phyloP scores from a whole-genome alignment of 2,329 filamentous ascomycete genomes.

The Stenocarpella maydis region DNA sequence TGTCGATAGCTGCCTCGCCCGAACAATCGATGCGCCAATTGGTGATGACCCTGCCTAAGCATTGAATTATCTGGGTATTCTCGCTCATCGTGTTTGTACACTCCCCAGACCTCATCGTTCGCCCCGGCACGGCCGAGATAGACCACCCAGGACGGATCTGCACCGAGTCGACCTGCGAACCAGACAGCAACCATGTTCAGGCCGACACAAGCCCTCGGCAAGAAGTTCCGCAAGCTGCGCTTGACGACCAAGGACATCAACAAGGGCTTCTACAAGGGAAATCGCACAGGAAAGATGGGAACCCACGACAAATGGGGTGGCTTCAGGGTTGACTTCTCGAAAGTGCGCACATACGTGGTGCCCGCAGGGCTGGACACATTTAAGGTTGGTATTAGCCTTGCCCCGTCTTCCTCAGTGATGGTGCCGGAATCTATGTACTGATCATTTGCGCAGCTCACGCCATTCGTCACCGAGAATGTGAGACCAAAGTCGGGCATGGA shows the following conservation, averaged over 20 bases:
- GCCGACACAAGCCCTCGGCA: constrained; percentile 72
- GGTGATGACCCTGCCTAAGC: background rate
- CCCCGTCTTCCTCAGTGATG: background rate
- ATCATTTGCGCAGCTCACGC: constrained; percentile 68
- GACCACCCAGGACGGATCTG: background rate
- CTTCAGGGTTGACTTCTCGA: constrained; percentile 84
- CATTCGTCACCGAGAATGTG: constrained; percentile 75
- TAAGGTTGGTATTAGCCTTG: constrained; percentile 65
- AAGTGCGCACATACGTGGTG: constrained; percentile 90
- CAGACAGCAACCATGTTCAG: constrained; percentile 60
- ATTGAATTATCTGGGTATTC: background rate
- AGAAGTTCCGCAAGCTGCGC: constrained; percentile 75
- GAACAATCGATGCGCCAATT: background rate
- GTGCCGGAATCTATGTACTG: constrained; percentile 28
- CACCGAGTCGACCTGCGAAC: background rate
- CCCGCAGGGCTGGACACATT: constrained; percentile 74
- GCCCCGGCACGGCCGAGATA: background rate
- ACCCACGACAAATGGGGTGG: constrained; percentile 82
- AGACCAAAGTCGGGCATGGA: constrained; percentile 48
- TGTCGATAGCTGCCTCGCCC: background rate
- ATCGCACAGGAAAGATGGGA: constrained; percentile 86
- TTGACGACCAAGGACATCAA: constrained; percentile 94
- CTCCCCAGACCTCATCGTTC: background rate
- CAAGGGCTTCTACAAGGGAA: constrained; percentile 98
- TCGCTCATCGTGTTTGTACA: background rate